Percentiles rank a stretch among this genome's conserved stretches.
These are phyloP conservation scores for Boletus coccyginus DNA, from an alignment of 768 basidiomycete species.

Conservation along the genomic window DNA sequence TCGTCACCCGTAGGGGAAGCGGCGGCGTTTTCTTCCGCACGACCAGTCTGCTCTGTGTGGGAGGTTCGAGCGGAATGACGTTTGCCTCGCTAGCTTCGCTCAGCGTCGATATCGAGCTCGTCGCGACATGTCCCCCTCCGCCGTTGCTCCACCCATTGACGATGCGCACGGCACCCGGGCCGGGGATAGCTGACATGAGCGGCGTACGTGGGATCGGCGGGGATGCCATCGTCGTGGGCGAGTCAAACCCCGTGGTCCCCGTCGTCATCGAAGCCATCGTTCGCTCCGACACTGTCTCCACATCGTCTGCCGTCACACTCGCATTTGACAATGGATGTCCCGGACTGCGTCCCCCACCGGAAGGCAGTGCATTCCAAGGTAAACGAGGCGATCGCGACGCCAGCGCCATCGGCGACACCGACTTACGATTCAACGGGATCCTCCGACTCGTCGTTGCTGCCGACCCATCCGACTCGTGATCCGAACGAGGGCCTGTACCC, in stretches of 20 bases:
- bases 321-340: constrained; percentile 17
- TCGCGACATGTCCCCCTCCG: constrained; percentile 19
- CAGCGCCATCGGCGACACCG: constrained; percentile 71
- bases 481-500: constrained; percentile 37
- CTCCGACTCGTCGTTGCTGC: constrained; percentile 42
- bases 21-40: constrained; percentile 41
- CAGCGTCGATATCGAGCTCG: constrained; percentile 32
- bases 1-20: constrained; percentile 4
- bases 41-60: constrained; percentile 28
- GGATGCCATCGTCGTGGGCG: constrained; percentile 37
- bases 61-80: constrained; percentile 22
- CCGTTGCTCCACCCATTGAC: constrained; percentile 25
- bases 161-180: constrained; percentile 22
- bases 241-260: constrained; percentile 31
- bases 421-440: constrained; percentile 63
- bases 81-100: constrained; percentile 24
- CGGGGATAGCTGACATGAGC: constrained; percentile 20
- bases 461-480: constrained; percentile 55
- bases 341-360: constrained; percentile 35
- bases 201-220: constrained; percentile 41
- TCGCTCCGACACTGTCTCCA: constrained; percentile 19
- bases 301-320: constrained; percentile 20
- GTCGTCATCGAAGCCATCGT: background rate
- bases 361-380: constrained; percentile 37
- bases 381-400: constrained; percentile 39